Evolutionary conservation across 441 rosid species (phyloP).

Genomic region (Breynia disticha): DNA sequence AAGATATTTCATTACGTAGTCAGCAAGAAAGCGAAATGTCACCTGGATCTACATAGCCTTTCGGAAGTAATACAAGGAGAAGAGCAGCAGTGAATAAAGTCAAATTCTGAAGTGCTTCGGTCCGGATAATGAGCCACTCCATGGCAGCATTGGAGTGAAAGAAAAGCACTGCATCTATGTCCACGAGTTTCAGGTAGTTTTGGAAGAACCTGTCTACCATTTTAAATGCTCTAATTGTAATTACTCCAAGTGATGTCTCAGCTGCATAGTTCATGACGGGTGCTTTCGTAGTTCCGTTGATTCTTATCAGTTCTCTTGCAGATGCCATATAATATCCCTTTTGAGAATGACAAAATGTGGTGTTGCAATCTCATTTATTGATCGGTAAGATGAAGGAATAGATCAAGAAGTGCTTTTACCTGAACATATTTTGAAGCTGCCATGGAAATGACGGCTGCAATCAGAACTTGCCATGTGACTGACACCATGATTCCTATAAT

Average conservation of each 20-base stretch:
- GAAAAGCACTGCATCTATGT: constrained; percentile 61
- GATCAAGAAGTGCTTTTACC: constrained; percentile 26
- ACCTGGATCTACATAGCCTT: constrained; percentile 59
- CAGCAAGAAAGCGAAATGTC: not conserved
- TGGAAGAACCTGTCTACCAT: constrained; percentile 49
- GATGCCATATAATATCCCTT: constrained; percentile 68
- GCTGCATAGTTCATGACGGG: constrained; percentile 79
- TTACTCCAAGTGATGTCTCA: constrained; percentile 71
- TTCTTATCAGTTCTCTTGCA: constrained; percentile 71
- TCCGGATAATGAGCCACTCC: constrained; percentile 73
- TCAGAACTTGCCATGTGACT: constrained; percentile 86
- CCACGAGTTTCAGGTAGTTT: constrained; percentile 52
- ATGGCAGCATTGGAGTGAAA: constrained; percentile 58
- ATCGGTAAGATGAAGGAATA: constrained; percentile 2
- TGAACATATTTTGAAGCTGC: constrained; percentile 55
- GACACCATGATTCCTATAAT: constrained; percentile 56
- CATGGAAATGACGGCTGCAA: constrained; percentile 49
- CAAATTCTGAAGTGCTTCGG: constrained; percentile 59
- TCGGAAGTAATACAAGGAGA: constrained; percentile 62
- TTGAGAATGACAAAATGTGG: not conserved
- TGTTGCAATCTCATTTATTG: constrained; percentile 3
- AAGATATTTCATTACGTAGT: too few relatives aligned
- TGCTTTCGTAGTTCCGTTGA: constrained; percentile 87
- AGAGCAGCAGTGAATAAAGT: constrained; percentile 69
- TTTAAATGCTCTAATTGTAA: constrained; percentile 78